Evolutionary conservation across 2,329 filamentous ascomycete genomes (phyloP).

Genomic region (Fusarium pseudonygamai): DNA sequence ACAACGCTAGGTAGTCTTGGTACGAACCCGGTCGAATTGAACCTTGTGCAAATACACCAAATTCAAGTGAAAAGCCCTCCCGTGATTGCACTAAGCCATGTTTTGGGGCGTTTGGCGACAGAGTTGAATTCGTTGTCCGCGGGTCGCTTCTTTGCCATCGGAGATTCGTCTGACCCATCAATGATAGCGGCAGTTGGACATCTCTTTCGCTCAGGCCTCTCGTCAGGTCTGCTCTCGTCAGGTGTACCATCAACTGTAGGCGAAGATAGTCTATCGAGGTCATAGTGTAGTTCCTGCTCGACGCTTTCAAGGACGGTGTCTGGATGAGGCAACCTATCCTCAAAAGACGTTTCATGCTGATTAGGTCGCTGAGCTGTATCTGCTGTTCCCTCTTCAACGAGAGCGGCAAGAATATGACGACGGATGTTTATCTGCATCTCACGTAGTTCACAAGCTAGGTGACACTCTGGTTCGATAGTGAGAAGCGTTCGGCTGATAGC

Average conservation of each 20-base stretch:
- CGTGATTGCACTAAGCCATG: not conserved
- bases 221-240: not conserved
- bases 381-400: not conserved
- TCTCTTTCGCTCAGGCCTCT: not conserved
- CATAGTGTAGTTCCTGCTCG: not conserved
- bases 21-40: too few species aligned
- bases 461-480: not conserved
- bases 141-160: not conserved
- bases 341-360: not conserved
- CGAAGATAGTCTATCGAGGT: too few species aligned
- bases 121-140: not conserved
- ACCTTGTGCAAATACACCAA: not conserved
- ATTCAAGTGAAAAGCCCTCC: not conserved
- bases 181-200: not conserved
- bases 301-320: not conserved
- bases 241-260: not conserved
- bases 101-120: not conserved
- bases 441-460: not conserved
- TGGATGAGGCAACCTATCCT: not conserved
- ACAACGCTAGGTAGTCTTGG: not conserved
- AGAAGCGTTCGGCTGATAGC: not conserved
- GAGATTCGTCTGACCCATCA: too few species aligned
- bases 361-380: not conserved
- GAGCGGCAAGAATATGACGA: not conserved
- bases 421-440: not conserved